phyloP scores from a whole-genome alignment of 192 early-diverging fungal species.

The Kickxella alabastrina region DNA sequence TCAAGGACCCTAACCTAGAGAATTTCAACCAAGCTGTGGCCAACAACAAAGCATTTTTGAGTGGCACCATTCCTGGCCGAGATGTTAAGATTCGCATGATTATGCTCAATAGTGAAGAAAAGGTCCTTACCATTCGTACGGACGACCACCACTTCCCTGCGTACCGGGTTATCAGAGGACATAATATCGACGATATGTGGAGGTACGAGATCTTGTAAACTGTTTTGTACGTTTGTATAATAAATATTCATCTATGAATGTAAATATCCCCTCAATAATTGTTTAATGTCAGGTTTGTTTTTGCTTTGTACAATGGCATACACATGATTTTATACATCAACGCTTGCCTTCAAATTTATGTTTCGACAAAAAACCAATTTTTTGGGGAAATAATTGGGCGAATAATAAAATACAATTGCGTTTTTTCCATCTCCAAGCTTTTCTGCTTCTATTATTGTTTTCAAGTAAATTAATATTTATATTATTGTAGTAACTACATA shows the following conservation, averaged over 20 bases:
- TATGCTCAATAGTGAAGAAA: conserved; percentile 12
- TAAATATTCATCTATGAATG: background rate
- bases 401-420: background rate
- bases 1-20: conserved; percentile 4
- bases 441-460: background rate
- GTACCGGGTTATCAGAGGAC: conserved; percentile 6
- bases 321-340: too few species aligned
- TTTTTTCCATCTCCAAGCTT: background rate
- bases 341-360: too few species aligned
- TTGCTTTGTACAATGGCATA: too few species aligned
- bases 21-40: conserved; percentile 16
- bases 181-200: conserved; percentile 2
- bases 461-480: background rate
- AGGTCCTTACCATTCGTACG: conserved; percentile 17
- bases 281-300: too few species aligned
- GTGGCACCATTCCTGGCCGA: conserved; percentile 24
- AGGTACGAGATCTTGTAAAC: background rate
- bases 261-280: too few species aligned
- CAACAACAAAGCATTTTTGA: background rate
- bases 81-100: conserved; percentile 19
- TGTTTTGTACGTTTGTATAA: background rate
- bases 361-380: too few species aligned
- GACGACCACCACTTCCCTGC: conserved; percentile 34
- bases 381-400: too few species aligned
- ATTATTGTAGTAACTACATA: too few species aligned